Evolutionary conservation across 1,139 yeast species (phyloP).

Genomic region (Magnusiomyces sp.): DNA sequence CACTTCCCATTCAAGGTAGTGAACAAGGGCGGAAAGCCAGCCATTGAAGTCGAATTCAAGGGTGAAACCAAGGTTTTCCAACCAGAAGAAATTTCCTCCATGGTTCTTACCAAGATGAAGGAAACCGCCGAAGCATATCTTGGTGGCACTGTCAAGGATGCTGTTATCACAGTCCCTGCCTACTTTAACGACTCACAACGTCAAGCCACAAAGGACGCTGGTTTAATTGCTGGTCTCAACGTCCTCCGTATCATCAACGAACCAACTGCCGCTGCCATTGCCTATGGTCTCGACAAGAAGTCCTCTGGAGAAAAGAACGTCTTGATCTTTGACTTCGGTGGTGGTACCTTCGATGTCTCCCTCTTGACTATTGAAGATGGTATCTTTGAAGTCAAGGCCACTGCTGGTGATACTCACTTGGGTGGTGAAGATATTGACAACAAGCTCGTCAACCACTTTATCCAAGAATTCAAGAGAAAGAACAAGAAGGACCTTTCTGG

Average conservation of each 20-base stretch:
- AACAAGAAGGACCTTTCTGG: conserved; percentile 84
- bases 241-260: conserved; percentile 91
- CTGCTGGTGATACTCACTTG: too few relatives aligned
- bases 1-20: conserved; percentile 94
- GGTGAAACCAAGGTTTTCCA: too few relatives aligned
- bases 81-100: conserved; percentile 92
- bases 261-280: conserved; percentile 97
- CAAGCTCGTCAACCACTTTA: conserved; percentile 91
- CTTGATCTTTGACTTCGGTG: conserved; percentile 94
- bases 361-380: too few relatives aligned
- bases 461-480: conserved; percentile 94
- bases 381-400: too few relatives aligned
- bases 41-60: conserved; percentile 51
- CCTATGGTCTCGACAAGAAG: conserved; percentile 94
- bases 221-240: too few relatives aligned
- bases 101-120: conserved; percentile 92
- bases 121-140: conserved; percentile 91
- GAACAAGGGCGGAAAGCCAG: conserved; percentile 80
- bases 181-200: conserved; percentile 94
- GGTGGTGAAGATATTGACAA: conserved; percentile 98
- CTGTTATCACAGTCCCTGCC: conserved; percentile 92
- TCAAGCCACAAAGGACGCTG: conserved; percentile 95
- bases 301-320: conserved; percentile 79
- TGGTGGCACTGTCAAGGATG: conserved; percentile 78
- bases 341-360: conserved; percentile 53